A percentile compares a stretch with the other conserved stretches of the same genome.
Evolutionary conservation across 352 stramenopile species (phyloP).

Genomic region (Globisporangium polare): DNA sequence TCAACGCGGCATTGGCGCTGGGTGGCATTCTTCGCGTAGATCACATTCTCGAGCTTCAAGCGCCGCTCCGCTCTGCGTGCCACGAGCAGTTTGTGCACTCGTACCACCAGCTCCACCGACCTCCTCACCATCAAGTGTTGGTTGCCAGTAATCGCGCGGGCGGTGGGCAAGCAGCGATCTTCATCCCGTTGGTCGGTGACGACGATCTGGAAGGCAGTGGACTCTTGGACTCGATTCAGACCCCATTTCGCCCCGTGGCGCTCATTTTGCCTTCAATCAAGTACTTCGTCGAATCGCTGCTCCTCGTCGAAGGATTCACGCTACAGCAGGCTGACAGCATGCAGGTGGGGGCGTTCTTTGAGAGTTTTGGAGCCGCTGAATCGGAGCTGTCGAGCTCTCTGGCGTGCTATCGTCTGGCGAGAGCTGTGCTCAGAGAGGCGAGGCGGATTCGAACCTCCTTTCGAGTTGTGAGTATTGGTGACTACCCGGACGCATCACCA

Average conservation of each 20-base stretch:
- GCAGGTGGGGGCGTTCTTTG: slow-evolving; percentile 22
- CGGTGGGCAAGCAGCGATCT: slow-evolving; percentile 15
- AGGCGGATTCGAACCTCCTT: slow-evolving; percentile 4
- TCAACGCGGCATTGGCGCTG: not conserved
- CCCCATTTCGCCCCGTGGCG: slow-evolving; percentile 28
- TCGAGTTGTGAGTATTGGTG: not conserved
- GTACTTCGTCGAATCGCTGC: slow-evolving; percentile 25
- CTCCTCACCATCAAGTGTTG: not conserved
- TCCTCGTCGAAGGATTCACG: slow-evolving; percentile 30
- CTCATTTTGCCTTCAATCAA: slow-evolving; percentile 19
- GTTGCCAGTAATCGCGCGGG: not conserved
- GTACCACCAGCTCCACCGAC: not conserved
- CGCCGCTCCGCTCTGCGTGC: slow-evolving; percentile 6
- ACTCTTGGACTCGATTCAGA: slow-evolving; percentile 25
- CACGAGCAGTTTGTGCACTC: not conserved
- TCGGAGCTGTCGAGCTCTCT: not conserved
- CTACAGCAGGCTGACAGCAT: slow-evolving; percentile 10
- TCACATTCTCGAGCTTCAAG: slow-evolving; percentile 2
- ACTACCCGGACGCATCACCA: not conserved
- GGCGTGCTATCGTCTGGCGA: not conserved
- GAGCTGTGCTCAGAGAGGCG: slow-evolving; percentile 6
- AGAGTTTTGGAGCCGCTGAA: slow-evolving; percentile 18
- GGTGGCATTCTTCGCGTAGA: slow-evolving; percentile 5
- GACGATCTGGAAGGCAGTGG: slow-evolving; percentile 12
- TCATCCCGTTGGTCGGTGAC: slow-evolving; percentile 21